Conservation (phyloP, 768 basidiomycete genomes). For the Tricholoma flavovirens region DNA sequence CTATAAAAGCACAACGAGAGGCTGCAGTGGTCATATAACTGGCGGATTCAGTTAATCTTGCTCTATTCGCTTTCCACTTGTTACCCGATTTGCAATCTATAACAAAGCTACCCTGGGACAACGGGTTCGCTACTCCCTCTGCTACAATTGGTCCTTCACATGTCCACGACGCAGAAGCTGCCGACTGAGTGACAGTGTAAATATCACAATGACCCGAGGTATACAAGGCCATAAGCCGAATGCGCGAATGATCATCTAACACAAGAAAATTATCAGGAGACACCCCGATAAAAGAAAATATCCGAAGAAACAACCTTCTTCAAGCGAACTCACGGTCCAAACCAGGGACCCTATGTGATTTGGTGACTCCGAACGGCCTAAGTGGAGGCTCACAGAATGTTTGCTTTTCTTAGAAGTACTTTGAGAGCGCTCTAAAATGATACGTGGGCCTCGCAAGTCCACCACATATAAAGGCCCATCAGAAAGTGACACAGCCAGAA, state of each 20-base stretch:
- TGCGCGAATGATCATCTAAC: slow-evolving; percentile 37
- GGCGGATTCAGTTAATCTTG: slow-evolving; percentile 33
- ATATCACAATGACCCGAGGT: slow-evolving; percentile 55
- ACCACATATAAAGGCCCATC: slow-evolving; percentile 57
- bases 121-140: slow-evolving; percentile 39
- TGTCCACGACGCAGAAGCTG: slow-evolving; percentile 32
- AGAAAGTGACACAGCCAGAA: slow-evolving; percentile 66
- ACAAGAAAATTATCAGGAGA: not conserved
- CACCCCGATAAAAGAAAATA: not conserved
- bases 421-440: slow-evolving; percentile 48
- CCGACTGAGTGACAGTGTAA: slow-evolving; percentile 42
- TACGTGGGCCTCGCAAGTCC: slow-evolving; percentile 68
- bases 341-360: slow-evolving; percentile 48
- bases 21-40: slow-evolving; percentile 11
- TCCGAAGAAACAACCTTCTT: slow-evolving; percentile 36
- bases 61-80: slow-evolving; percentile 36
- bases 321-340: slow-evolving; percentile 61
- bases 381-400: slow-evolving; percentile 26
- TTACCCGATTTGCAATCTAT: slow-evolving; percentile 50
- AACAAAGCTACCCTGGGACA: slow-evolving; percentile 47
- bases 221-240: slow-evolving; percentile 60
- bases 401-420: slow-evolving; percentile 36
- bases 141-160: slow-evolving; percentile 27
- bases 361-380: slow-evolving; percentile 29
- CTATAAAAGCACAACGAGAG: slow-evolving; percentile 35